phyloP scores from a whole-genome alignment of 352 stramenopile species.

The Halophytophthora batemanensis region DNA sequence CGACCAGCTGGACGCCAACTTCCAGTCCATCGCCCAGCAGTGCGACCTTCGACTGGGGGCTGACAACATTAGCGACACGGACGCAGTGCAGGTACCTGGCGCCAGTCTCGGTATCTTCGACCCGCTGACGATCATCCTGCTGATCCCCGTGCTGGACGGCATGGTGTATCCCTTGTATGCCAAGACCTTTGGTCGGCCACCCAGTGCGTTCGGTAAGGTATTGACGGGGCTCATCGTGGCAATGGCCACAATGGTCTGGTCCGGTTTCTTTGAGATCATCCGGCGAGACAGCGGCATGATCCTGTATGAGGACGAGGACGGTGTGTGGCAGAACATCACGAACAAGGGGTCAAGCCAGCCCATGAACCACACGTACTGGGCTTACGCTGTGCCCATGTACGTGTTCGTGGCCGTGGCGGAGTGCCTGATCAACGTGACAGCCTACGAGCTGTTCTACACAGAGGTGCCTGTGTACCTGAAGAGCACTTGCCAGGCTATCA shows the following conservation, averaged over 20 bases:
- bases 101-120: conserved; percentile 85
- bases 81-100: conserved; percentile 60
- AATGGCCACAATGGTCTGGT: conserved; percentile 84
- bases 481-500: conserved; percentile 85
- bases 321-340: conserved; percentile 25
- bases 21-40: conserved; percentile 85
- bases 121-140: conserved; percentile 76
- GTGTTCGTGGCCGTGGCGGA: conserved; percentile 77
- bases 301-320: conserved; percentile 24
- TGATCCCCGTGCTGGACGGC: conserved; percentile 72
- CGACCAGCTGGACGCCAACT: conserved; percentile 85
- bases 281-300: conserved; percentile 50
- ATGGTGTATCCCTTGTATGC: conserved; percentile 75
- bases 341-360: conserved; percentile 60
- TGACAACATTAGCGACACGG: conserved; percentile 24
- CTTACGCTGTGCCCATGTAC: conserved; percentile 80
- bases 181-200: conserved; percentile 43
- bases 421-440: conserved; percentile 87
- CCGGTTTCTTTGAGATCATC: conserved; percentile 78
- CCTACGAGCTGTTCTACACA: conserved; percentile 88
- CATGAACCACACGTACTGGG: conserved; percentile 86
- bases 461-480: conserved; percentile 86
- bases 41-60: conserved; percentile 62
- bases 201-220: conserved; percentile 80
- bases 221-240: conserved; percentile 70